Base-by-base conservation (phyloP, 2,329 filamentous ascomycete genomes). In the Exophiala xenobiotica region DNA sequence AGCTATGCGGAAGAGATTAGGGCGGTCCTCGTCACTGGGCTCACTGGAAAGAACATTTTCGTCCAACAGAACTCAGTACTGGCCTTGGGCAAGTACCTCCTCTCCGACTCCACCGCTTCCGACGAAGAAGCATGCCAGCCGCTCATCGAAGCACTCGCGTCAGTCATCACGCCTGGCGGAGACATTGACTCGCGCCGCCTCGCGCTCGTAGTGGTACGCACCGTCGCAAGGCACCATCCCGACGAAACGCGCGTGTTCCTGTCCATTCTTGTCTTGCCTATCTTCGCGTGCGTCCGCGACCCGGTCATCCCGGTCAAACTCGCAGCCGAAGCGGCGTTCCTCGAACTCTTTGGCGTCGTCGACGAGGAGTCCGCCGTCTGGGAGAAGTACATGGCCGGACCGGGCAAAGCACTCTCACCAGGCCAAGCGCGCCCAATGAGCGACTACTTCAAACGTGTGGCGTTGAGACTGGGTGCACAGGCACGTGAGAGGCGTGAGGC, bases 381-480 rank as follows among this genome's bases (percentile, higher is more conserved):
- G 68, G 91, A 96, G 63, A 91, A 91, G 72, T 97, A 90, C 71
- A 85, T 96, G 75, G 37, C 46, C 12, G 83, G 84, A 0, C 77
- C 85, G 1, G 82, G 80, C 4, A 80, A 81, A 44, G 80, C 82
- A 2, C 70, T 96, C 53, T 42, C 51, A 4, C 38, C 46, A 6
- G 57, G 55, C 9, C 78, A 84, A 6, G 72, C 88, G 0, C 81
- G 92, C 61, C 90, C 86, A 68, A 96, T 99, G 87, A 81, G 85
- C 53, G 93, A 99, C 69, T 99, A 99, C 74, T 97, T 97, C 75
- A 96, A 96, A 78, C 79, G 93, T 35, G 88, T 99, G 58, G 90
- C 90, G 1, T 70, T 92, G 64, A 82, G 91, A 61, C 73, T 97
- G 16, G 92, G 88, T n/a, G 81, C 77, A 14, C 93, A 97, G 68